phyloP scores from a whole-genome alignment of 257 asterid genomes.

The Misopates orontium region DNA sequence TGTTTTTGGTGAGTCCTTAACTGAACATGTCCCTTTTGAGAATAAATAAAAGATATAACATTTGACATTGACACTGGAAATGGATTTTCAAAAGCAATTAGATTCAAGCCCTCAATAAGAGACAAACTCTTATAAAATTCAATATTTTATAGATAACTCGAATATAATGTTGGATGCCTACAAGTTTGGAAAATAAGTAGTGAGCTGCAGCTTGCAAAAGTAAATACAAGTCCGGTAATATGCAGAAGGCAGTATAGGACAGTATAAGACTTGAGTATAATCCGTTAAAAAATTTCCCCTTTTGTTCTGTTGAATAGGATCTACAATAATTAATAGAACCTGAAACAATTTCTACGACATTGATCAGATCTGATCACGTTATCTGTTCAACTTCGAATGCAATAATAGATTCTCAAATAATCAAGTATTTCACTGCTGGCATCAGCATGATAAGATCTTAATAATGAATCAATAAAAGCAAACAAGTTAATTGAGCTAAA shows the following conservation, averaged over 20 bases:
- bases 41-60: not conserved
- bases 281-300: no score
- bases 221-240: not conserved
- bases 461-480: not conserved
- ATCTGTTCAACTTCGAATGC: no score
- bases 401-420: no score
- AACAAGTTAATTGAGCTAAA: constrained; percentile 11
- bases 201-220: not conserved
- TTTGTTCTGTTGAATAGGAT: no score
- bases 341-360: no score
- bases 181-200: not conserved
- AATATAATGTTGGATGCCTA: not conserved
- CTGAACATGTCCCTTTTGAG: not conserved
- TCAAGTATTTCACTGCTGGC: no score
- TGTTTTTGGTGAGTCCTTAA: not conserved
- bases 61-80: no score
- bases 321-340: no score
- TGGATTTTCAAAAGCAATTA: not conserved
- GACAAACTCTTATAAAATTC: not conserved
- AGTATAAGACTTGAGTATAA: no score
- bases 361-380: no score
- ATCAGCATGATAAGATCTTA: not conserved
- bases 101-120: not conserved
- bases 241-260: no score
- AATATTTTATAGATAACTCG: not conserved